phyloP scores from a whole-genome alignment of 2,329 filamentous ascomycete species.

The Aspergillus intermedius region DNA sequence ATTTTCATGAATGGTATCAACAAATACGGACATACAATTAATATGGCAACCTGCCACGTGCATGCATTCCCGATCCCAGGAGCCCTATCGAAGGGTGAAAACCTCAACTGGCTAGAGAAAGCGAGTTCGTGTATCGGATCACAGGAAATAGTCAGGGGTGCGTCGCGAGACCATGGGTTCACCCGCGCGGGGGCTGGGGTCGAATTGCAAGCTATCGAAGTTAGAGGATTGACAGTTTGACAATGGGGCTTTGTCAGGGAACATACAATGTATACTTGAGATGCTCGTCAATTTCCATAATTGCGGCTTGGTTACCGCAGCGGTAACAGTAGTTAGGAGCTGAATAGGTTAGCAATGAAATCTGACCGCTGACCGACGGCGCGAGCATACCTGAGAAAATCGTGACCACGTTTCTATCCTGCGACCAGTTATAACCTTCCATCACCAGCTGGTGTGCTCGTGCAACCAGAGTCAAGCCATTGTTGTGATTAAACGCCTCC shows the following conservation, averaged over 20 bases:
- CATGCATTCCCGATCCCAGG: constrained; percentile 23
- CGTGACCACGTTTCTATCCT: constrained; percentile 95
- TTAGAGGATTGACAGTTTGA: not conserved
- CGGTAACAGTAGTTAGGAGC: constrained; percentile 94
- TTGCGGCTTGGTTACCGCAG: constrained; percentile 98
- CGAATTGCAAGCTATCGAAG: constrained; percentile 80
- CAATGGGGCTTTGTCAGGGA: not conserved
- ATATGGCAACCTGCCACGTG: constrained; percentile 20
- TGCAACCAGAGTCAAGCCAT: constrained; percentile 86
- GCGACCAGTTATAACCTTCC: constrained; percentile 99
- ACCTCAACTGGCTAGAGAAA: constrained; percentile 15
- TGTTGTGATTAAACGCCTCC: constrained; percentile 89
- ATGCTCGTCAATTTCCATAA: constrained; percentile 99
- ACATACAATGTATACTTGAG: constrained; percentile 99
- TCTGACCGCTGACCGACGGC: not conserved
- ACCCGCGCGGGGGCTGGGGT: constrained; percentile 92
- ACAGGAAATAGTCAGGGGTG: constrained; percentile 99
- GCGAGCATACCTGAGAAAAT: constrained; percentile 81
- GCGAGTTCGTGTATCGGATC: constrained; percentile 29
- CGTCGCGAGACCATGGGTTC: constrained; percentile 98
- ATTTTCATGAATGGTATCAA: constrained; percentile 39
- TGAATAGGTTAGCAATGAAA: constrained; percentile 26
- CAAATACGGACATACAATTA: constrained; percentile 32
- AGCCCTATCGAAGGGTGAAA: constrained; percentile 21
- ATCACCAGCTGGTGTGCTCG: constrained; percentile 96